A percentile compares a stretch with the other conserved stretches of the same genome.
Evolutionary conservation across 2,329 filamentous ascomycete genomes (phyloP).

Genomic region (Sclerotiophoma versabilis): DNA sequence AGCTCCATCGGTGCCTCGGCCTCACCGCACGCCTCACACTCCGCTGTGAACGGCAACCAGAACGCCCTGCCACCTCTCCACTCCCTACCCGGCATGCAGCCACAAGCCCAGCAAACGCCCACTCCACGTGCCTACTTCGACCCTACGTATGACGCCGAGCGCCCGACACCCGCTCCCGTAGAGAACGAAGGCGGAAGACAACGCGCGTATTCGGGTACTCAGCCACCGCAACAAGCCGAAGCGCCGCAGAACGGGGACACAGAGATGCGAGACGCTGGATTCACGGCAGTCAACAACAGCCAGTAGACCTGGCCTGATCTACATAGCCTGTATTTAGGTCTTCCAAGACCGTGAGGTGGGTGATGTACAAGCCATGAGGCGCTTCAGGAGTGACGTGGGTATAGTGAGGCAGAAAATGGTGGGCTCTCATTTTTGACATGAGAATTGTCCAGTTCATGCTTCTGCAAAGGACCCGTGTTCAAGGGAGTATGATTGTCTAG

Average conservation of each 20-base stretch:
- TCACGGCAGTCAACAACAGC: constrained; percentile 45
- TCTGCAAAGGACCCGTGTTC: not conserved
- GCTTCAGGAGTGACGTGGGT: not conserved
- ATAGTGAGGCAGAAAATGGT: not conserved
- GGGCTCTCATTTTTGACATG: not conserved
- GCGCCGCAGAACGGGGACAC: constrained; percentile 49
- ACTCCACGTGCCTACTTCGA: constrained; percentile 41
- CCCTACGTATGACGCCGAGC: constrained; percentile 42
- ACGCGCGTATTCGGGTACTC: constrained; percentile 41
- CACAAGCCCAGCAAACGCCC: constrained; percentile 24
- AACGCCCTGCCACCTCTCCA: constrained; percentile 34
- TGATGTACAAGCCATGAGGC: not conserved
- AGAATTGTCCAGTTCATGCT: too few relatives aligned
- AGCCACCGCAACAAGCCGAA: constrained; percentile 32
- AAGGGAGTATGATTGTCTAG: not conserved
- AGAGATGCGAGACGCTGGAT: constrained; percentile 52
- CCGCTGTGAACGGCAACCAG: constrained; percentile 42
- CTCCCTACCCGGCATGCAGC: constrained; percentile 36
- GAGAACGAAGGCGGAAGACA: constrained; percentile 33
- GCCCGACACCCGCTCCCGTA: constrained; percentile 24
- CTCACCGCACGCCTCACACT: constrained; percentile 30
- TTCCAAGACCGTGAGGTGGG: not conserved
- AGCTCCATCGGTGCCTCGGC: constrained; percentile 32
- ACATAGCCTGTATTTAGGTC: not conserved
- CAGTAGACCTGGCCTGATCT: constrained; percentile 29